Percentiles rank a stretch among this genome's conserved stretches.
Evolutionary conservation across 192 early-diverging fungal species (phyloP).

Genomic region (Endogone sp.): DNA sequence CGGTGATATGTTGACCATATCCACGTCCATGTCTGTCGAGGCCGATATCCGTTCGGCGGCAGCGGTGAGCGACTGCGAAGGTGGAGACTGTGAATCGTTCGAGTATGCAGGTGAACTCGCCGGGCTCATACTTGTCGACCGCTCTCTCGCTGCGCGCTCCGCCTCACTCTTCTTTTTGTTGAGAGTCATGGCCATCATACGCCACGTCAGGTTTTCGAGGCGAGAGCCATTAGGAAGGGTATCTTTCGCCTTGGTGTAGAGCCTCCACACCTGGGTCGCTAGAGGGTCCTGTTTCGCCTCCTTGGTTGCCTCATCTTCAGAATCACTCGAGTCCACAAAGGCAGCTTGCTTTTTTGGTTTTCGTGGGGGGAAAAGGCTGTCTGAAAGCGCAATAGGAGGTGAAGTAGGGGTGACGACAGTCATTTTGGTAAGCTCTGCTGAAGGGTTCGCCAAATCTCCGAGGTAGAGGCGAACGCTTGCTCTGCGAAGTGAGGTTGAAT

Average conservation of each 20-base stretch:
- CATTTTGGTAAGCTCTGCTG: not conserved
- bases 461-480: not conserved
- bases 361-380: conserved; percentile 31
- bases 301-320: conserved; percentile 28
- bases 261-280: conserved; percentile 62
- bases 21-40: not conserved
- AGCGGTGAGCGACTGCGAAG: not conserved
- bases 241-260: conserved; percentile 78
- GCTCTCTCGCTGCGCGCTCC: not conserved
- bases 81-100: not conserved
- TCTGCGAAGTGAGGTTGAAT: not conserved
- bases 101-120: not conserved
- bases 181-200: conserved; percentile 72
- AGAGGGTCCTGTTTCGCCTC: conserved; percentile 45
- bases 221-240: conserved; percentile 70
- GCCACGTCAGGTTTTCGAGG: conserved; percentile 81
- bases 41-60: not conserved
- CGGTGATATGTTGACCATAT: not conserved
- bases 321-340: conserved; percentile 17
- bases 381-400: conserved; percentile 25
- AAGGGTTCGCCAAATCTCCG: not conserved
- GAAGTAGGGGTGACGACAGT: not conserved
- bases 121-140: not conserved
- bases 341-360: conserved; percentile 11
- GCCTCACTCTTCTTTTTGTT: conserved; percentile 27